Evolutionary conservation across 352 stramenopile species (phyloP).

Genomic region (Nothophytophthora sp.): DNA sequence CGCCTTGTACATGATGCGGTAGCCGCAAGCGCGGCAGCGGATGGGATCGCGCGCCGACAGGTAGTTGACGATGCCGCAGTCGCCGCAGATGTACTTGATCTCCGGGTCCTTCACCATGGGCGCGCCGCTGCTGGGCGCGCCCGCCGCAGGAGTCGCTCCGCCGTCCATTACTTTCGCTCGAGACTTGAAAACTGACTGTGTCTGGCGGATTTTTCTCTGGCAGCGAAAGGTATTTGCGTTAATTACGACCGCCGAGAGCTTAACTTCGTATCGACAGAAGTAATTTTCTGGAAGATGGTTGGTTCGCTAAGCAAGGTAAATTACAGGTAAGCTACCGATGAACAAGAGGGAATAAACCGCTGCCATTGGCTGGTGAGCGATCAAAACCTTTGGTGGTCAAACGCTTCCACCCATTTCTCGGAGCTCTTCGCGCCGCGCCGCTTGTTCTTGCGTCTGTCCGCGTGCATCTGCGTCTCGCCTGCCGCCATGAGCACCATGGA

Average conservation of each 20-base stretch:
- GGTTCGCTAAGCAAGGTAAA: too few species aligned
- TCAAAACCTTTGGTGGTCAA: constrained; percentile 11
- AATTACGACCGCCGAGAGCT: too few species aligned
- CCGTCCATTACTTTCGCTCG: too few species aligned
- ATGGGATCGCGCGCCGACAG: constrained; percentile 96
- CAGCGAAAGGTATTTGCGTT: too few species aligned
- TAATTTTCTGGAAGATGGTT: too few species aligned
- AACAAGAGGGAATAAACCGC: too few species aligned
- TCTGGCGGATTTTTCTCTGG: constrained; percentile 17
- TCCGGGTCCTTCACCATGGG: constrained; percentile 83
- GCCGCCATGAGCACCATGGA: constrained; percentile 59
- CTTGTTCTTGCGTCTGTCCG: constrained; percentile 3
- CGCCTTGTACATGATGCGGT: constrained; percentile 98
- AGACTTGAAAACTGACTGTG: too few species aligned
- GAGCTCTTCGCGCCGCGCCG: constrained; percentile 6
- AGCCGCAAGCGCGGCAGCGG: constrained; percentile 95
- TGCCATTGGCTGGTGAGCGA: constrained; percentile 37
- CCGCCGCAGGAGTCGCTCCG: constrained; percentile 72
- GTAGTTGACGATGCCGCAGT: constrained; percentile 96
- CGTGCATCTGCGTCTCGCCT: too few species aligned
- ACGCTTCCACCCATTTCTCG: constrained; percentile 43
- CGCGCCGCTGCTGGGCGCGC: constrained; percentile 44
- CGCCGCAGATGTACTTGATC: constrained; percentile 98
- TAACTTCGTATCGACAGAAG: too few species aligned
- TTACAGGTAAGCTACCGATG: too few species aligned